phyloP scores from a whole-genome alignment of 768 basidiomycete genomes.

The Gelatoporia subvermispora region DNA sequence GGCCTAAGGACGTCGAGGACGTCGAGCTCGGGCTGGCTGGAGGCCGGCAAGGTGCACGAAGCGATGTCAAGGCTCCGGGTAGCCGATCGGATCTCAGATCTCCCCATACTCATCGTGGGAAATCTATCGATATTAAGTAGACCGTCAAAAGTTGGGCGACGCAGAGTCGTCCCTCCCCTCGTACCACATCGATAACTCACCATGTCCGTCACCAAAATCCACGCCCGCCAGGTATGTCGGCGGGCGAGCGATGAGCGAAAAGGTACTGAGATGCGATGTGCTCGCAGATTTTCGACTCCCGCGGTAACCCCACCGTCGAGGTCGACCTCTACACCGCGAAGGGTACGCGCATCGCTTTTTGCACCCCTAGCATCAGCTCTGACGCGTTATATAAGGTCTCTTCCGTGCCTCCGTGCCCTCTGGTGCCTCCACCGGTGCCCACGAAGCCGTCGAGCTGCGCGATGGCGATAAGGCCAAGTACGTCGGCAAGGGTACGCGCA shows the following conservation, averaged over 20 bases:
- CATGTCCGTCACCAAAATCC: constrained; percentile 91
- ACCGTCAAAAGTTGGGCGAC: too few relatives aligned
- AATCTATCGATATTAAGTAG: too few relatives aligned
- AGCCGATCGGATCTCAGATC: too few relatives aligned
- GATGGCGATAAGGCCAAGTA: constrained; percentile 92
- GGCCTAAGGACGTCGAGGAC: too few relatives aligned
- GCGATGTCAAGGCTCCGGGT: too few relatives aligned
- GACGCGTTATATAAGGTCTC: constrained; percentile 48
- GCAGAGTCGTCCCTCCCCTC: constrained; percentile 9
- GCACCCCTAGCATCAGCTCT: background rate
- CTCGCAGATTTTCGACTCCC: constrained; percentile 94
- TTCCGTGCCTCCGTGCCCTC: constrained; percentile 96
- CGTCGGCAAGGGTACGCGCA: constrained; percentile 83
- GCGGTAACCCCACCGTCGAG: constrained; percentile 96
- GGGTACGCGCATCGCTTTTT: constrained; percentile 46
- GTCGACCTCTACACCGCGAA: constrained; percentile 85
- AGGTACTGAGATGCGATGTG: background rate
- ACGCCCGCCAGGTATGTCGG: constrained; percentile 79
- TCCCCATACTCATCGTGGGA: too few relatives aligned
- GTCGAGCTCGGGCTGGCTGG: too few relatives aligned
- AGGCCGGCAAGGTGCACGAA: too few relatives aligned
- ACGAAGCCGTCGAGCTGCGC: constrained; percentile 98
- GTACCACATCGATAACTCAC: constrained; percentile 25
- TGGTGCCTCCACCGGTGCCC: constrained; percentile 95
- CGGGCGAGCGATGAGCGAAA: too few relatives aligned